Percentiles rank a stretch among this genome's conserved stretches.
These are phyloP conservation scores for Diaporthe vexans DNA, from an alignment of 2,329 filamentous ascomycete genomes.

Conservation along the genomic window DNA sequence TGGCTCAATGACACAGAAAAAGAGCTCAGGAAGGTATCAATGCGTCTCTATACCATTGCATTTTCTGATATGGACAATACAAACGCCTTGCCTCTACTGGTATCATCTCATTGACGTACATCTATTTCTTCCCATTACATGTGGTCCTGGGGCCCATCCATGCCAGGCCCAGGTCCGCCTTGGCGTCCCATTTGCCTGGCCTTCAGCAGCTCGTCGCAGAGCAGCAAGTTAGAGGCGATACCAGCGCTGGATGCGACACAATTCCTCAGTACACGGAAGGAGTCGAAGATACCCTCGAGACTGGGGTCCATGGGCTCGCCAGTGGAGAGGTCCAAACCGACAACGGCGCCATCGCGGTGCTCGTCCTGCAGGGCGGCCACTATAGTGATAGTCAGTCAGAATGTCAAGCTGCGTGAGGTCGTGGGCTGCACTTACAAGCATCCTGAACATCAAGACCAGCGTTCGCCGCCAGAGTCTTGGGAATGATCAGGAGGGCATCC, in stretches of 20 bases:
- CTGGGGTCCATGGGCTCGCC: slow-evolving; percentile 96
- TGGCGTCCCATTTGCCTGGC: slow-evolving; percentile 91
- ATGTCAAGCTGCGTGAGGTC: background rate
- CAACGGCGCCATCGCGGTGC: slow-evolving; percentile 83
- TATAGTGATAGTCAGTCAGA: slow-evolving; percentile 53
- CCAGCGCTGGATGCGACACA: slow-evolving; percentile 93
- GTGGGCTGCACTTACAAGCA: slow-evolving; percentile 74
- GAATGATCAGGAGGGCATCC: slow-evolving; percentile 93
- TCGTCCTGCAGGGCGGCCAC: slow-evolving; percentile 92
- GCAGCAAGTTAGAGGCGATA: slow-evolving; percentile 93
- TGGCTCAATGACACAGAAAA: background rate
- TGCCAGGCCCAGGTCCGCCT: slow-evolving; percentile 73
- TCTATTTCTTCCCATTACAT: slow-evolving; percentile 29
- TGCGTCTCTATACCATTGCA: slow-evolving; percentile 25
- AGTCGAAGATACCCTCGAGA: slow-evolving; percentile 93
- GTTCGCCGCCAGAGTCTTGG: slow-evolving; percentile 97
- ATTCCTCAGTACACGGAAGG: slow-evolving; percentile 94
- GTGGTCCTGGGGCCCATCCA: slow-evolving; percentile 69
- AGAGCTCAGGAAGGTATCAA: background rate
- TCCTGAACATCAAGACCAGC: slow-evolving; percentile 98
- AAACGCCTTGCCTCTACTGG: slow-evolving; percentile 53
- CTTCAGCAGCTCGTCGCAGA: slow-evolving; percentile 98
- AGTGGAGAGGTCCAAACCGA: slow-evolving; percentile 87
- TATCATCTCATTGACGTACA: slow-evolving; percentile 44
- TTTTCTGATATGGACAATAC: slow-evolving; percentile 36